Base-by-base conservation (phyloP, 176 grass and related monocot species). In the Triticum dicoccoides region DNA sequence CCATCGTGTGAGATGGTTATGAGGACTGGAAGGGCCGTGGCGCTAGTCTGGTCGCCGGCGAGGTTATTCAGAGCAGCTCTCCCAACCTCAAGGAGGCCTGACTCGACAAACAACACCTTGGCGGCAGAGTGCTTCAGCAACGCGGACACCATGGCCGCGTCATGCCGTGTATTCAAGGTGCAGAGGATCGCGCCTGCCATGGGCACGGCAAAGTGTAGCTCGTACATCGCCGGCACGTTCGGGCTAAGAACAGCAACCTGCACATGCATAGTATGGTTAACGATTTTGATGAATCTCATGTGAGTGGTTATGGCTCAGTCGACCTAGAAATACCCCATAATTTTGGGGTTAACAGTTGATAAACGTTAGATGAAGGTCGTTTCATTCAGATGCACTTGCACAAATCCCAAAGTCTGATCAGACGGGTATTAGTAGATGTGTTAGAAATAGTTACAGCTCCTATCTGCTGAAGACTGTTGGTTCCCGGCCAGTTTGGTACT, bases 191-290 rank as follows among this genome's bases (percentile, higher is more conserved):
- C 91, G 5, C 91, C 91, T 11, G 87, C 69, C 87, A 92, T 89
- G 41, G 91, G 87, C n/a, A 92, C 91, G 29, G 76, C 69, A 32
- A 89, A 92, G 80, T 92, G 91, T 33, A 92, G 76, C 81, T 89
- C 87, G 39, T 87, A 92, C 75, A 89, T 86, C 20, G 80, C 84
- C 75, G 87, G 84, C 24, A 89, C 59, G 56, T 92, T 92, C 15
- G 84, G 51, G 29, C 84, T 87, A 4, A 92, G 45, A 7, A 84
- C 87, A 17, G 80, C 87, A 8, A 92, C 81, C 91, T 89, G 41
- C 41, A 42, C 10, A 42, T 42, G 41, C 41, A 39, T 10, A 11
- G 41, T 11, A 42, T 42, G 41, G 41, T 42, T 42, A 42, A 2
- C 41, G 9, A 41, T 42, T 42, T 42, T 42, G 41, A 42, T 42